phyloP scores from a whole-genome alignment of 306 rosid species.

The Urtica urens region DNA sequence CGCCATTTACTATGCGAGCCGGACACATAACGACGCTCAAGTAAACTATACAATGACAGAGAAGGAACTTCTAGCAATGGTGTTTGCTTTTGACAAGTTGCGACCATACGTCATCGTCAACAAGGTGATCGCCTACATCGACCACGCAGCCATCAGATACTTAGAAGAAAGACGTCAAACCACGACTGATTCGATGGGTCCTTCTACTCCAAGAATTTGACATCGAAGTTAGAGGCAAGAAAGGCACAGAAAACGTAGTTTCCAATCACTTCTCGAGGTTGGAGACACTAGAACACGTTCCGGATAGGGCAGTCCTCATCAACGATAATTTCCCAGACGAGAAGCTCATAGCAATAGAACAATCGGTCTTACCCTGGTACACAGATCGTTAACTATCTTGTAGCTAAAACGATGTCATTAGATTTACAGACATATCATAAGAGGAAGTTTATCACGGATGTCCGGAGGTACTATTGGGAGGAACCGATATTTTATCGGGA shows the following conservation, averaged over 20 bases:
- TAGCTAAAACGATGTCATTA: too few species aligned
- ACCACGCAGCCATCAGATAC: background rate
- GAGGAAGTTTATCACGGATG: too few species aligned
- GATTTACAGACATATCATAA: too few species aligned
- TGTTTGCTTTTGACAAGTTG: too few species aligned
- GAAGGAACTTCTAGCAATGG: too few species aligned
- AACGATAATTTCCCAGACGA: background rate
- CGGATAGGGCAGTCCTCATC: background rate
- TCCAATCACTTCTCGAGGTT: background rate
- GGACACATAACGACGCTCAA: background rate
- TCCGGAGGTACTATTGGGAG: too few species aligned
- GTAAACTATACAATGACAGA: background rate
- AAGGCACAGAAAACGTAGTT: background rate
- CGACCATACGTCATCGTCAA: background rate
- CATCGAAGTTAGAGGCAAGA: too few species aligned
- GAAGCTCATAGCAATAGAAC: background rate
- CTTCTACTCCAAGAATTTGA: too few species aligned
- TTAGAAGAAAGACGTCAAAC: background rate
- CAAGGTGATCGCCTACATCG: background rate
- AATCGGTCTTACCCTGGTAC: too few species aligned
- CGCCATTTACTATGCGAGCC: background rate
- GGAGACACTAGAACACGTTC: background rate
- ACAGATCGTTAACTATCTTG: too few species aligned
- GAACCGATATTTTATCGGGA: too few species aligned
- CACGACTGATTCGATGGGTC: too few species aligned